These are phyloP conservation scores for Salvia sclarea DNA, from an alignment of 305 asterid genomes.

Conservation along the genomic window DNA sequence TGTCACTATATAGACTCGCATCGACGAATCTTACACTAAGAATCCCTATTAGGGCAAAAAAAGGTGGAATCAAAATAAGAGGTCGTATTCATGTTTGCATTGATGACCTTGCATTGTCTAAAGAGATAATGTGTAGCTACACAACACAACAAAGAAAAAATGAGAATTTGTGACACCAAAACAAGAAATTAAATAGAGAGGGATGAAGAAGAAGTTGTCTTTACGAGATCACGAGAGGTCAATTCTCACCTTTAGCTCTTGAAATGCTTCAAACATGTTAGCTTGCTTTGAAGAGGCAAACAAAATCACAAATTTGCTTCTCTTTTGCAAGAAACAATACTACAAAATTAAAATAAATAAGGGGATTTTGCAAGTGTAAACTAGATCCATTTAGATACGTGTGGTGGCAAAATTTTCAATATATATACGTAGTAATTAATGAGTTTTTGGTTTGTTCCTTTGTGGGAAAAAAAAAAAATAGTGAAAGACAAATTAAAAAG, in stretches of 20 bases:
- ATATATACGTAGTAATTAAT: neutral
- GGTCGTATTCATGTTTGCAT: slow-evolving; percentile 1
- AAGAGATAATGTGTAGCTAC: too few relatives aligned
- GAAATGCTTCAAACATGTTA: slow-evolving; percentile 11
- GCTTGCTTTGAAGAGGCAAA: slow-evolving; percentile 38
- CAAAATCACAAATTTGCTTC: slow-evolving; percentile 1
- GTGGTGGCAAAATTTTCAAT: slow-evolving; percentile 26
- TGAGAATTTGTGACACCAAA: slow-evolving; percentile 11
- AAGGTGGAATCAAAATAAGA: neutral
- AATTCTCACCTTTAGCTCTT: slow-evolving; percentile 30
- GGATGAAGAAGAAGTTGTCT: slow-evolving; percentile 23
- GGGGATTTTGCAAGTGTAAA: slow-evolving; percentile 16
- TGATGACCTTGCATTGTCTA: slow-evolving; percentile 14
- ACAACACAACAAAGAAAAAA: slow-evolving; percentile 23
- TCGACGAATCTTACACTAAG: neutral
- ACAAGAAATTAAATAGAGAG: neutral
- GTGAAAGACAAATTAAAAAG: neutral
- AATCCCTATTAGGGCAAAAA: neutral
- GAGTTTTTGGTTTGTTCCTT: neutral
- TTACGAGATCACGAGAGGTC: slow-evolving; percentile 38
- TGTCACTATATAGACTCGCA: neutral
- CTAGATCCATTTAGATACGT: neutral
- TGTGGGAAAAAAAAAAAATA: neutral
- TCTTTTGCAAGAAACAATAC: neutral
- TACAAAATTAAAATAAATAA: neutral